A percentile compares a stretch with the other conserved stretches of the same genome.
phyloP scores from a whole-genome alignment of 225 moss, liverwort and hornwort genomes.

The Pleurozium schreberi region DNA sequence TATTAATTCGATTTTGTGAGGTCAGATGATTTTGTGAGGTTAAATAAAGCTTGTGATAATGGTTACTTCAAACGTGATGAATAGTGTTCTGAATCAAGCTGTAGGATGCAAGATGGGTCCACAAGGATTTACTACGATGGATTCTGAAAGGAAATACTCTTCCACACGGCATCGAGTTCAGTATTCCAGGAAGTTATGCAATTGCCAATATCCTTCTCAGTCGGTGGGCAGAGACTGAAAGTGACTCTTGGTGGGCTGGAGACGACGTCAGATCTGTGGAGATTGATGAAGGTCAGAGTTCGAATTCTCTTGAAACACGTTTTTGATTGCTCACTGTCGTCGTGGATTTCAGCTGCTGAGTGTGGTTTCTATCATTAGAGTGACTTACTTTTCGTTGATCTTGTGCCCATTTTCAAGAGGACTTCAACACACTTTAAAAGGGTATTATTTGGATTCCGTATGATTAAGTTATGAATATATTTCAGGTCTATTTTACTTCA shows the following conservation, averaged over 20 bases:
- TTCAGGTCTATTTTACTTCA: not conserved
- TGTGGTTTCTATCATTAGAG: not conserved
- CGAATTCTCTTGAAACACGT: not conserved
- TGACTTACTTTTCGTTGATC: not conserved
- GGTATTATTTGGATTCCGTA: not conserved
- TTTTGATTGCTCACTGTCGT: not conserved
- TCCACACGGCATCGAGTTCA: constrained; percentile 52
- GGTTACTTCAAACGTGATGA: not conserved
- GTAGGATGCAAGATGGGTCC: constrained; percentile 92
- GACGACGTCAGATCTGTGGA: constrained; percentile 48
- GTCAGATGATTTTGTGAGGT: not conserved
- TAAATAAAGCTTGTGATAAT: not conserved
- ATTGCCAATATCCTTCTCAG: constrained; percentile 59
- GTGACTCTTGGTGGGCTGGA: constrained; percentile 31
- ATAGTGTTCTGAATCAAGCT: constrained; percentile 2
- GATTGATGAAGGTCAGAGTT: constrained; percentile 57
- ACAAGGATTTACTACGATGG: constrained; percentile 60
- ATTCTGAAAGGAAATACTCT: constrained; percentile 40
- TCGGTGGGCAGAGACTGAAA: constrained; percentile 36
- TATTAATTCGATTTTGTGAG: not conserved
- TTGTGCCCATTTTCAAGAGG: not conserved
- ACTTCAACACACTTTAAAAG: not conserved
- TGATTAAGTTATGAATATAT: not conserved
- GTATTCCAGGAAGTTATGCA: constrained; percentile 61
- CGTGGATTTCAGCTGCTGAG: not conserved